phyloP scores from a whole-genome alignment of 495 filamentous ascomycete genomes.

The Daldinia concentrica region DNA sequence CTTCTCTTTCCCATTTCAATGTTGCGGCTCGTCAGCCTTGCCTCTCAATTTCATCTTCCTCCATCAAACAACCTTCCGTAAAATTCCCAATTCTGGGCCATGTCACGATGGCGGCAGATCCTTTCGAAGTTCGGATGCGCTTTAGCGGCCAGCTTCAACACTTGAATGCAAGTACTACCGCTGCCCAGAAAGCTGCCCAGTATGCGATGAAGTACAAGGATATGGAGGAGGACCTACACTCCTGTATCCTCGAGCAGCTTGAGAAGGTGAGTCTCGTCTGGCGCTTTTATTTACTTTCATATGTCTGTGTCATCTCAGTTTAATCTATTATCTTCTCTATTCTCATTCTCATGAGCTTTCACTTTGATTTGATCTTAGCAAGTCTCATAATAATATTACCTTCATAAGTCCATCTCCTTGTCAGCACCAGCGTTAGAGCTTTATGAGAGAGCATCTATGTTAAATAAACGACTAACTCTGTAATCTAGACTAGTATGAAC shows the following conservation, averaged over 20 bases:
- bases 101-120: conserved; percentile 79
- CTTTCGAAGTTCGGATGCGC: conserved; percentile 97
- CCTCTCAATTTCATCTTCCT: neutral
- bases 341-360: neutral
- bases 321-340: neutral
- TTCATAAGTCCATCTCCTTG: neutral
- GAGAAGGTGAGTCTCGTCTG: conserved; percentile 67
- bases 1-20: conserved; percentile 5
- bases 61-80: neutral
- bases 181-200: conserved; percentile 89
- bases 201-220: conserved; percentile 94
- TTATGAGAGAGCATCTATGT: neutral
- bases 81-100: neutral
- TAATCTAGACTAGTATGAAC: conserved; percentile 85
- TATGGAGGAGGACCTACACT: conserved; percentile 95
- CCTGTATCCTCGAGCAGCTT: conserved; percentile 94
- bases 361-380: neutral
- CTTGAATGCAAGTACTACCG: conserved; percentile 87
- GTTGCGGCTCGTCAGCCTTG: conserved; percentile 11
- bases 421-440: neutral
- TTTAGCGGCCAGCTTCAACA: conserved; percentile 89
- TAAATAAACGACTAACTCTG: neutral
- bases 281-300: neutral
- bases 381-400: neutral
- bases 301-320: neutral